phyloP scores from a whole-genome alignment of 2,329 filamentous ascomycete species.

The Cladobotryum protrusum region DNA sequence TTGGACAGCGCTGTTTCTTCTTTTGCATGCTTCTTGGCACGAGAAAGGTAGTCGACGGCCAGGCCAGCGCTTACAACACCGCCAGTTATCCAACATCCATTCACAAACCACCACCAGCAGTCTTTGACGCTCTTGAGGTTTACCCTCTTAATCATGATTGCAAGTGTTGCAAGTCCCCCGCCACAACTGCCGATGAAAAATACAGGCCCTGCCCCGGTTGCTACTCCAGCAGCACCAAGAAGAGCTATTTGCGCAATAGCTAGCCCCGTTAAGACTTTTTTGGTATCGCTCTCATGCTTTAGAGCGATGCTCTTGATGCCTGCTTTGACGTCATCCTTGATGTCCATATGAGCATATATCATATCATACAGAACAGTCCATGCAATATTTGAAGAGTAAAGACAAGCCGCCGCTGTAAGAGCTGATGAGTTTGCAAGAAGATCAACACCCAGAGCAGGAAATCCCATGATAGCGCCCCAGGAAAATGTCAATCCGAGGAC shows the following conservation, averaged over 20 bases:
- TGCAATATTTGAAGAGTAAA: slow-evolving; percentile 73
- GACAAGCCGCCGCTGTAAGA: slow-evolving; percentile 56
- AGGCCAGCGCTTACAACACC: slow-evolving; percentile 55
- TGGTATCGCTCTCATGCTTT: slow-evolving; percentile 71
- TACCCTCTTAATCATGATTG: slow-evolving; percentile 61
- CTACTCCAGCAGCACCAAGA: slow-evolving; percentile 62
- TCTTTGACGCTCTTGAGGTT: slow-evolving; percentile 59
- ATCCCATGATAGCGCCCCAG: slow-evolving; percentile 85
- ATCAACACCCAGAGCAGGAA: slow-evolving; percentile 74
- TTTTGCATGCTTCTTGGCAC: slow-evolving; percentile 11
- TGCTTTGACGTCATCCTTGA: slow-evolving; percentile 76
- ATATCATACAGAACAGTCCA: slow-evolving; percentile 91
- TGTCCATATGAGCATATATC: slow-evolving; percentile 91
- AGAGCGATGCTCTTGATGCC: slow-evolving; percentile 86
- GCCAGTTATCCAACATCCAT: slow-evolving; percentile 63
- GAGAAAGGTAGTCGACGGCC: slow-evolving; percentile 52
- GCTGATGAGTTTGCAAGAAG: slow-evolving; percentile 59
- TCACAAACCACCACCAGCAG: slow-evolving; percentile 74
- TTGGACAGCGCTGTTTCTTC: background rate
- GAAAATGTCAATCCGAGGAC: slow-evolving; percentile 81
- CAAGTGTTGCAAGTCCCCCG: slow-evolving; percentile 54
- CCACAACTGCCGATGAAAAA: slow-evolving; percentile 64
- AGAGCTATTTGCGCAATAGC: slow-evolving; percentile 63
- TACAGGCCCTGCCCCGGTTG: slow-evolving; percentile 60
- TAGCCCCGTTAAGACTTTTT: slow-evolving; percentile 65